Conservation (phyloP, 805 yeast species). For the Wickerhamiella vanderwaltii region DNA sequence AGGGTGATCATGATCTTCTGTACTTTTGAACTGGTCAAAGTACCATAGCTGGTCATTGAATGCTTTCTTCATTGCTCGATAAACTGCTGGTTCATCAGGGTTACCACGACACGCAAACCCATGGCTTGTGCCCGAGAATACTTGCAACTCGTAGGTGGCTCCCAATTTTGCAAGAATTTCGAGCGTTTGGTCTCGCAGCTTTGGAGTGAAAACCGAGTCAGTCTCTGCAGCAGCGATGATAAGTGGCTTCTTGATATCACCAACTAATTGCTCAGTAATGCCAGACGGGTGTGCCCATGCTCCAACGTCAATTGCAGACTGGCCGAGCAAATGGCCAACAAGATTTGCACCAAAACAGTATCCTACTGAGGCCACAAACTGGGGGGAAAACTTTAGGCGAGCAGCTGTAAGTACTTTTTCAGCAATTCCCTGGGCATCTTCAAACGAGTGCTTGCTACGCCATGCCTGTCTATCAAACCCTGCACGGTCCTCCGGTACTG, state of each 20-base stretch:
- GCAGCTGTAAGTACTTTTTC: slow-evolving; percentile 37
- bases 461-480: slow-evolving; percentile 3
- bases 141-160: slow-evolving; percentile 46
- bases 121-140: slow-evolving; percentile 54
- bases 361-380: slow-evolving; percentile 32
- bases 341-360: slow-evolving; percentile 42
- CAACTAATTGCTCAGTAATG: slow-evolving; percentile 52
- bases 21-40: no score
- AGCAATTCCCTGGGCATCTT: slow-evolving; percentile 35
- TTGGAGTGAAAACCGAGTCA: slow-evolving; percentile 52
- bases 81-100: slow-evolving; percentile 35
- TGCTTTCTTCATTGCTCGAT: slow-evolving; percentile 57
- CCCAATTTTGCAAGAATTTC: slow-evolving; percentile 41
- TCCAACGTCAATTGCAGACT: slow-evolving; percentile 37
- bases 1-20: no score
- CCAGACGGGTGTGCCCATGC: slow-evolving; percentile 82
- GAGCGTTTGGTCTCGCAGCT: slow-evolving; percentile 52
- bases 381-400: slow-evolving; percentile 34
- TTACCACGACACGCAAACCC: slow-evolving; percentile 81
- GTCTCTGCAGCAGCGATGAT: slow-evolving; percentile 62
- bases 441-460: slow-evolving; percentile 13
- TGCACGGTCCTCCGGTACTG: slow-evolving; percentile 16
- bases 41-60: slow-evolving; percentile 32
- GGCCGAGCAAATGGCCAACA: slow-evolving; percentile 31
- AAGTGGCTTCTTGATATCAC: slow-evolving; percentile 48